Base-by-base conservation (phyloP, 352 stramenopile species). In the Pythium oligandrum region DNA sequence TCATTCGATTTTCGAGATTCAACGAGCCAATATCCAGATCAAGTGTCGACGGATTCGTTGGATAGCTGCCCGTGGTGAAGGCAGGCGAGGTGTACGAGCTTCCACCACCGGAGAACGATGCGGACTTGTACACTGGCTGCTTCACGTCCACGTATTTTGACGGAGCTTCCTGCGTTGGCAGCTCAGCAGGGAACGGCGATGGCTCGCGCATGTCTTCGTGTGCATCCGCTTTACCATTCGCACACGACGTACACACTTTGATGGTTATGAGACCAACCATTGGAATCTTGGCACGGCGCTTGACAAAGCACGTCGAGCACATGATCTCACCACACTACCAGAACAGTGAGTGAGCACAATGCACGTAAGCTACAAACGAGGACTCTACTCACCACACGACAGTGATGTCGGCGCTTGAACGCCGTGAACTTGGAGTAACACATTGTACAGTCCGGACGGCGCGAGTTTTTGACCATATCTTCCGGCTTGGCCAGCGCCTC, bases 231-330 rank as follows among this genome's bases (percentile, higher is more conserved):
- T 26, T 26, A 0, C 17, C 17, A 26, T 26, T 63, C 33, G 52
- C 57, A 6, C 57, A 63, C 10, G 57, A 49, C 37, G 57, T 58
- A 40, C 57, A 63, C n/a, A 63, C 52, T 36, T 63, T 63, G 44
- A 63, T 40, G 44, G 55, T 45, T 11, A 63, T 63, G 44, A 63
- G 38, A 11, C 57, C 57, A 33, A 63, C 57, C 57, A 63, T 63
- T 4, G 57, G 57, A 34, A 63, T 63, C 11, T 58, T 58, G 50
- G 57, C 57, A 38, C 55, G 57, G 57, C 49, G 57, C 50, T 63
- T 63, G 37, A 63, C 50, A 44, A 63, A 63, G 50, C 57, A 63
- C 33, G 57, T 63, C 31, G 44, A 31, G 17, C 57, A 63, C 17
- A 63, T 37, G 36, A 63, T 58, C 11, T 63, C 57, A 2, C 57